These are phyloP conservation scores for Phylloporus scabripes DNA, from an alignment of 768 basidiomycete species.

Conservation along the genomic window DNA sequence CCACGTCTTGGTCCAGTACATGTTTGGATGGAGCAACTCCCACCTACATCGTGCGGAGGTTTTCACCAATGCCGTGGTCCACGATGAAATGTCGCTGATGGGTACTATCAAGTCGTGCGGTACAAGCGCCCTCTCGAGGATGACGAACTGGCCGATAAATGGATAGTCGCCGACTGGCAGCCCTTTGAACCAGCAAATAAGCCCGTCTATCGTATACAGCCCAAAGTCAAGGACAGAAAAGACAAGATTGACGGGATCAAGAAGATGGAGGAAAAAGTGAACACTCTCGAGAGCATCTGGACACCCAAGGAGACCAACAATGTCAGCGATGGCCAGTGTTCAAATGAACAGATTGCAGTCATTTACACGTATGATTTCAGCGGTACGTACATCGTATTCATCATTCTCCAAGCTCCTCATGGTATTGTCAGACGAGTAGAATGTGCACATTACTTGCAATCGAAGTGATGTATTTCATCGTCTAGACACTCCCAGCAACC, in stretches of 20 bases:
- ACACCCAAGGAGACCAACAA: conserved; percentile 14
- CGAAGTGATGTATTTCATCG: conserved; percentile 7
- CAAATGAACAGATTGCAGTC: conserved; percentile 19
- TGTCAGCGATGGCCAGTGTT: conserved; percentile 22
- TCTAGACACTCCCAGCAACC: conserved; percentile 9
- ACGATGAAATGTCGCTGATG: conserved; percentile 4
- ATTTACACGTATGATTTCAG: conserved; percentile 22
- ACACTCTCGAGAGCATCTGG: conserved; percentile 26
- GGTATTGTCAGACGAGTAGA: conserved; percentile 19
- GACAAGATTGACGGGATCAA: conserved; percentile 7
- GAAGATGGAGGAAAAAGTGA: conserved; percentile 17
- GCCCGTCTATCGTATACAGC: conserved; percentile 17
- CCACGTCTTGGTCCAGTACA: conserved; percentile 24
- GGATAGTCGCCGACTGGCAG: conserved; percentile 10
- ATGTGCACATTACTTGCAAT: conserved; percentile 24
- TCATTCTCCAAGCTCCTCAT: not conserved
- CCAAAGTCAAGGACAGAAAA: conserved; percentile 7
- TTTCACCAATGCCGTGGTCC: conserved; percentile 18
- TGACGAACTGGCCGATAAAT: conserved; percentile 8
- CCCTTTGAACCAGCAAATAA: conserved; percentile 10
- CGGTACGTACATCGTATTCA: conserved; percentile 3
- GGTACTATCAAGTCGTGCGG: conserved; percentile 22
- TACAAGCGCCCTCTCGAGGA: conserved; percentile 14
- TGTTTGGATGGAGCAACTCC: conserved; percentile 29
- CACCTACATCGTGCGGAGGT: conserved; percentile 23